Percentiles rank a stretch among this genome's conserved stretches.
Conservation (phyloP, 768 basidiomycete species). For the Suillus americanus region DNA sequence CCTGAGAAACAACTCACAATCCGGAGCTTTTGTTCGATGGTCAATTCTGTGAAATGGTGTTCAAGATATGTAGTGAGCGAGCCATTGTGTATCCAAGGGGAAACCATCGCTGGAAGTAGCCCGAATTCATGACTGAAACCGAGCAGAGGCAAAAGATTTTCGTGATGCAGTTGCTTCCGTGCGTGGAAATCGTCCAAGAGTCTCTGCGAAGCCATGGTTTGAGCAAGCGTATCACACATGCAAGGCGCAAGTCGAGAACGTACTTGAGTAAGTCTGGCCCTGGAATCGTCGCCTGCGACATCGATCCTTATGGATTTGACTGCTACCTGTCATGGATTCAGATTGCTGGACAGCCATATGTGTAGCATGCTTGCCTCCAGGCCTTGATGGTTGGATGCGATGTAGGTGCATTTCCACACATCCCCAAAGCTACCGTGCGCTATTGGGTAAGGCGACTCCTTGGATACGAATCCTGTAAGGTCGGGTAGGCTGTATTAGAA, state of each 20-base stretch:
- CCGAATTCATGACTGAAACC: constrained; percentile 32
- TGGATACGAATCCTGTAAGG: constrained; percentile 4
- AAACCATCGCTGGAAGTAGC: constrained; percentile 31
- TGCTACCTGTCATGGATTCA: constrained; percentile 8
- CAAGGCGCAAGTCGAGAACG: not conserved
- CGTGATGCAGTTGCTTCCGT: constrained; percentile 30
- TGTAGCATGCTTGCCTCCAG: not conserved
- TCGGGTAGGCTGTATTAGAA: not conserved
- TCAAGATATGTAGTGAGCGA: constrained; percentile 25
- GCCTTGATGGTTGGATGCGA: not conserved
- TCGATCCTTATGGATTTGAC: constrained; percentile 10
- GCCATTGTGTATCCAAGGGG: constrained; percentile 34
- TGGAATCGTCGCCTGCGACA: constrained; percentile 3
- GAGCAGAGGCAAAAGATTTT: constrained; percentile 28
- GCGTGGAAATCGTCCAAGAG: constrained; percentile 17
- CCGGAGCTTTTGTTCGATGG: constrained; percentile 1
- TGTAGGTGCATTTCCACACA: constrained; percentile 10
- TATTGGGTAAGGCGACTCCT: constrained; percentile 1
- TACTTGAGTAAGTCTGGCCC: constrained; percentile 5
- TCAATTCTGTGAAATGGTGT: constrained; percentile 10
- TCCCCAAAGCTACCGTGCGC: constrained; percentile 10
- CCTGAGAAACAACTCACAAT: constrained; percentile 16
- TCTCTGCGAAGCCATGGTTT: constrained; percentile 5
- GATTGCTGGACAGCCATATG: not conserved
- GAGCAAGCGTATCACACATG: not conserved